Percentiles rank a stretch among this genome's conserved stretches.
phyloP scores from a whole-genome alignment of 2,329 filamentous ascomycete species.

The Arthroderma uncinatum region DNA sequence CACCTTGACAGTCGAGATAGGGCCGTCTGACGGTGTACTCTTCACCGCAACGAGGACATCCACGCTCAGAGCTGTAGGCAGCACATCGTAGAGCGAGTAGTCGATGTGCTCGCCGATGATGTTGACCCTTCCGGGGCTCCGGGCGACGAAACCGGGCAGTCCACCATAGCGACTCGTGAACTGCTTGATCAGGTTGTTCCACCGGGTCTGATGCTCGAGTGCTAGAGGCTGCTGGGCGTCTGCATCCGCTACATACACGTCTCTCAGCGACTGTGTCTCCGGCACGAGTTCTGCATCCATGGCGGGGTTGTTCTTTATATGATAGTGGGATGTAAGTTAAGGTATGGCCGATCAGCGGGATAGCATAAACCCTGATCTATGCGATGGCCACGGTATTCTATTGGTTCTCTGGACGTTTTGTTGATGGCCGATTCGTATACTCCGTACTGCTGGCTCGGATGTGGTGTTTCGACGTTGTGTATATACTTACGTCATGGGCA shows the following conservation, averaged over 20 bases:
- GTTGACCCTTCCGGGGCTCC: constrained; percentile 90
- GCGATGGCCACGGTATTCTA: too few relatives aligned
- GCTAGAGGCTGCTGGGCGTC: constrained; percentile 64
- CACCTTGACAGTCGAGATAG: constrained; percentile 58
- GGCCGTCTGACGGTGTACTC: constrained; percentile 31
- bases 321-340: not conserved
- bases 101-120: constrained; percentile 99
- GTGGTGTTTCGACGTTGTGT: too few relatives aligned
- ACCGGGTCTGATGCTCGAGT: constrained; percentile 57
- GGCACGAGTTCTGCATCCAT: constrained; percentile 50
- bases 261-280: constrained; percentile 59
- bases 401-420: too few relatives aligned
- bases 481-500: not conserved
- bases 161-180: constrained; percentile 63
- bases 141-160: constrained; percentile 66
- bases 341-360: not conserved
- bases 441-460: too few relatives aligned
- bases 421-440: too few relatives aligned
- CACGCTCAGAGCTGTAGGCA: constrained; percentile 89
- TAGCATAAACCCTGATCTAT: not conserved
- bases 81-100: constrained; percentile 90
- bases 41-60: constrained; percentile 80
- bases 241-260: constrained; percentile 72
- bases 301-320: not conserved
- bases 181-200: constrained; percentile 58